Percentiles rank a stretch among this genome's conserved stretches.
Evolutionary conservation across 2,329 filamentous ascomycete species (phyloP).

Genomic region (Hymenoscyphus fraxineus): DNA sequence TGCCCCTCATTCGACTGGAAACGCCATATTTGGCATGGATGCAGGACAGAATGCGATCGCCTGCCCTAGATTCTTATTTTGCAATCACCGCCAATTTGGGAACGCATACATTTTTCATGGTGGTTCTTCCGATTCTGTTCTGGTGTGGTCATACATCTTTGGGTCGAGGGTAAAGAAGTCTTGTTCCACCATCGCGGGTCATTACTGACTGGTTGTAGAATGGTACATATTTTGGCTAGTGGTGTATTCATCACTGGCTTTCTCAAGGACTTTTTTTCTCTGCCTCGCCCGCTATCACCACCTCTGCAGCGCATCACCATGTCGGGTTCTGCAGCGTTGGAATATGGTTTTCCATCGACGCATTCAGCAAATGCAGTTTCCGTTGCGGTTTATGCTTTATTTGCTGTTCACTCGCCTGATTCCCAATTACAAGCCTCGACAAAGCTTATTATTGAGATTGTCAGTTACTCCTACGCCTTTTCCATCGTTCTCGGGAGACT

Average conservation of each 20-base stretch:
- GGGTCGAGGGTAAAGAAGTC: constrained; percentile 69
- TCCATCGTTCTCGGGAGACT: constrained; percentile 89
- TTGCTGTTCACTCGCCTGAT: constrained; percentile 64
- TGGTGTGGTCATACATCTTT: constrained; percentile 88
- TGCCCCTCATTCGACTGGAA: constrained; percentile 89
- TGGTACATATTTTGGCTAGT: constrained; percentile 71
- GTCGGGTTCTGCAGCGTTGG: constrained; percentile 90
- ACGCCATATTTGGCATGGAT: constrained; percentile 88
- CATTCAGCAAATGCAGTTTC: constrained; percentile 97
- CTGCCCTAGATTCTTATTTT: constrained; percentile 91
- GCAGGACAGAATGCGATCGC: constrained; percentile 75
- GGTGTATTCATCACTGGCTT: constrained; percentile 89
- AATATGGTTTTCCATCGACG: constrained; percentile 96
- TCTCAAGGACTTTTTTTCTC: constrained; percentile 87
- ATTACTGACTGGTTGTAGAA: constrained; percentile 39
- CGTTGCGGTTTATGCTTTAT: constrained; percentile 79
- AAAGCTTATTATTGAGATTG: constrained; percentile 59
- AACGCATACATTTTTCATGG: constrained; percentile 98
- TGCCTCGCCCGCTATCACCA: constrained; percentile 87
- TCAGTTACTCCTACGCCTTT: constrained; percentile 78
- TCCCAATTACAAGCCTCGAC: constrained; percentile 56
- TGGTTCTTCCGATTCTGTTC: constrained; percentile 88
- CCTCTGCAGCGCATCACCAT: constrained; percentile 93
- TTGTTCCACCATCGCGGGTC: constrained; percentile 8
- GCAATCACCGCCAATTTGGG: constrained; percentile 93